These are phyloP conservation scores for Salvia sclarea DNA, from an alignment of 305 asterid genomes.

Conservation along the genomic window DNA sequence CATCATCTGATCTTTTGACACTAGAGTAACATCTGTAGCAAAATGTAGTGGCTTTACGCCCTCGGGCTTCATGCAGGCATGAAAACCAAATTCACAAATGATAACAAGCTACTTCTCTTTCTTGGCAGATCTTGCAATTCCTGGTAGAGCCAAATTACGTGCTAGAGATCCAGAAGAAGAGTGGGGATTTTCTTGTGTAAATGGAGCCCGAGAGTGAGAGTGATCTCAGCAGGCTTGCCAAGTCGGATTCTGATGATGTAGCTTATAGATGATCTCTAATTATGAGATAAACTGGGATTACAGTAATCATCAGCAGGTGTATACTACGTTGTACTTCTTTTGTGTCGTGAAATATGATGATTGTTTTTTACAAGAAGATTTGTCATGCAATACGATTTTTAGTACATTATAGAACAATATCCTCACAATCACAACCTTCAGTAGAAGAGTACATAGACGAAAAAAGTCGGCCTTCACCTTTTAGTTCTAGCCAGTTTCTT, in stretches of 20 bases:
- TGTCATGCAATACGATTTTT: not conserved
- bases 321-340: constrained; percentile 15
- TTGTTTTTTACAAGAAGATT: constrained; percentile 1
- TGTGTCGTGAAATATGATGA: not conserved
- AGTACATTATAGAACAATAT: not conserved
- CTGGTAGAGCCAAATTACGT: constrained; percentile 54
- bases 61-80: too few species aligned
- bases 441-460: not conserved
- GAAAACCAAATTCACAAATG: too few species aligned
- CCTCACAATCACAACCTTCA: not conserved
- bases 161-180: constrained; percentile 51
- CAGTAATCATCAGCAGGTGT: not conserved
- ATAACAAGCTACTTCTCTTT: not conserved
- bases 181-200: constrained; percentile 40
- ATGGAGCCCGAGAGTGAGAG: constrained; percentile 39
- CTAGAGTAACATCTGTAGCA: not conserved
- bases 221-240: constrained; percentile 32
- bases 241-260: constrained; percentile 35
- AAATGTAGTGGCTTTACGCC: too few species aligned
- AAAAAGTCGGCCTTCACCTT: constrained; percentile 27
- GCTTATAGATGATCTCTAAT: constrained; percentile 36
- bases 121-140: constrained; percentile 52
- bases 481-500: not conserved
- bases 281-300: not conserved
- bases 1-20: constrained; percentile 13